Evolutionary conservation across 345 rosid genomes (phyloP).

Genomic region (Combretum micranthum): DNA sequence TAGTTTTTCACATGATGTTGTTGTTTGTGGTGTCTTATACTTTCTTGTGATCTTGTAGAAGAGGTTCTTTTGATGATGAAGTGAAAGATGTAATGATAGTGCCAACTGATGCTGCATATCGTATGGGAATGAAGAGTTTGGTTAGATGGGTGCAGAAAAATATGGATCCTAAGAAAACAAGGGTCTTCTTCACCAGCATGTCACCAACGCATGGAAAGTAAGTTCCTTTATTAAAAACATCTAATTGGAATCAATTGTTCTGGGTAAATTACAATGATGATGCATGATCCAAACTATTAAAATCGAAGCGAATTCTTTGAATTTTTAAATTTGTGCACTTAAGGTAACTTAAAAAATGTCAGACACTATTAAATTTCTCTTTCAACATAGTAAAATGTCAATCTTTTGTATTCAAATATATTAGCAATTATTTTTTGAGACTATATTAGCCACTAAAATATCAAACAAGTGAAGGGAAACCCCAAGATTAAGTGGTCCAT

Average conservation of each 20-base stretch:
- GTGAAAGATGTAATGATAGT: conserved; percentile 48
- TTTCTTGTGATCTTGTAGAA: conserved; percentile 28
- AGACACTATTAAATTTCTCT: no score
- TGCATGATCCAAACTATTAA: no score
- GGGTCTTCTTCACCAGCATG: conserved; percentile 95
- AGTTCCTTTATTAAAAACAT: conserved; percentile 12
- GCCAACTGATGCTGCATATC: conserved; percentile 72
- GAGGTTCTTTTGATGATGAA: conserved; percentile 76
- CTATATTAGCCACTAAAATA: no score
- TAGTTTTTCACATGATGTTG: background rate
- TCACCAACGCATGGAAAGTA: conserved; percentile 88
- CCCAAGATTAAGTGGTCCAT: no score
- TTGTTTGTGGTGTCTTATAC: background rate
- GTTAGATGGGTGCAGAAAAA: conserved; percentile 77
- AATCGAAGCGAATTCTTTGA: no score
- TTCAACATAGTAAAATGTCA: no score
- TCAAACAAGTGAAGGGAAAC: no score
- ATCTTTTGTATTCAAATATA: no score
- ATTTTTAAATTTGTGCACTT: no score
- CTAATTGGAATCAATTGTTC: background rate
- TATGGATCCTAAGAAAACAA: conserved; percentile 62
- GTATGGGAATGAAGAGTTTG: conserved; percentile 86
- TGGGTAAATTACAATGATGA: no score
- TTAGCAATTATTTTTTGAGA: no score
- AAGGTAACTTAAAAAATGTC: no score